Base-by-base conservation (phyloP, 2,329 filamentous ascomycete genomes). In the Pestalotiopsis sp. region DNA sequence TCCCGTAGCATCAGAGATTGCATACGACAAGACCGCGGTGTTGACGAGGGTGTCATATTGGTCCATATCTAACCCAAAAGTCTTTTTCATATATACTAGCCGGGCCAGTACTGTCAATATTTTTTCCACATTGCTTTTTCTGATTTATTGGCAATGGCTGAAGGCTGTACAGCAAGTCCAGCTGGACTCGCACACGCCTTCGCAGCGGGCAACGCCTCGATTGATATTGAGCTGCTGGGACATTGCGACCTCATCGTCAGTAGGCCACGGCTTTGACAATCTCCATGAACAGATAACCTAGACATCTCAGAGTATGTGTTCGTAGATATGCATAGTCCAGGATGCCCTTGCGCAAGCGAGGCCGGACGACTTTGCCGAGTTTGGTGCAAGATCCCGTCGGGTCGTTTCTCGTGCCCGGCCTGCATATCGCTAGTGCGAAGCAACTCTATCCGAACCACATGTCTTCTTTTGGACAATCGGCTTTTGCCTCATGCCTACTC, bases 381-480 rank as follows among this genome's bases (percentile, higher is more conserved):
- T 65, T 40, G 62, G 62, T 22, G 30, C 26, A 20, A 26, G 22
- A 39, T 40, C 58, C 44, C 58, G 58, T 22, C 30, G 11, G 59
- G 61, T 39, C 61, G 56, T 35, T 22, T 64, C 20, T 44, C 30
- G 44, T 20, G 17, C 20, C 62, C 62, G 48, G 40, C 22, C 62
- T 56, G 62, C 62, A 64, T 20, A 52, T 65, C 10, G 24, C 48
- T 55, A 55, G 48, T 48, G 62, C 35, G 26, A 11, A 64, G 48
- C 62, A 65, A 65, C 62, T 57, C 24, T 56, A 65, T 65, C 48
- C 39, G n/a, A 26, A 65, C 62, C 40, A 35, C 62, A 55, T 56
- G 11, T 65, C 62, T 35, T 35, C 30, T 35, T 9, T 35, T 35
- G 30, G 7, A 35, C 7, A 35, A 5, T 9, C 30, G 30, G 9